A percentile compares a stretch with the other conserved stretches of the same genome.
These are phyloP conservation scores for Cynanchum wilfordii DNA, from an alignment of 257 asterid species.

Conservation along the genomic window DNA sequence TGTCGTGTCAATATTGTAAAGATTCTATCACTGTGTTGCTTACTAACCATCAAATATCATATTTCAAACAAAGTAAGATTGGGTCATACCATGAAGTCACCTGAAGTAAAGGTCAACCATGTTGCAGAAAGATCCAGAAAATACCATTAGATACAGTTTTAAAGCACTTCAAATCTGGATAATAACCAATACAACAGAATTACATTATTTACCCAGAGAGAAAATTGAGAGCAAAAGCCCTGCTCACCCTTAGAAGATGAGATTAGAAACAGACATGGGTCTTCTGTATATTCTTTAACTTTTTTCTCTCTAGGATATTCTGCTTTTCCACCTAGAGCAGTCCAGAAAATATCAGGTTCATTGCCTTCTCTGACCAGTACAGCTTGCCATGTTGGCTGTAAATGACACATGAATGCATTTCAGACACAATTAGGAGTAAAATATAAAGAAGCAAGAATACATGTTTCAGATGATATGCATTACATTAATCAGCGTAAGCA, in stretches of 20 bases:
- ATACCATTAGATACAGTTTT: slow-evolving; percentile 22
- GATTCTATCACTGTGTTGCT: neutral
- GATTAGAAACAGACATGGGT: slow-evolving; percentile 69
- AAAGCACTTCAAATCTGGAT: slow-evolving; percentile 17
- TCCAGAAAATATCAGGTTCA: slow-evolving; percentile 77
- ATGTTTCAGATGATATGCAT: slow-evolving; percentile 7
- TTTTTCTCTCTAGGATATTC: slow-evolving; percentile 60
- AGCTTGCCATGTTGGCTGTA: slow-evolving; percentile 70
- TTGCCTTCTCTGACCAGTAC: slow-evolving; percentile 72
- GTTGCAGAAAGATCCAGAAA: slow-evolving; percentile 21
- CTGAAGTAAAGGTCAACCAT: slow-evolving; percentile 16
- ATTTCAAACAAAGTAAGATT: neutral
- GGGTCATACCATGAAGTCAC: slow-evolving; percentile 25
- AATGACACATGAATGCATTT: neutral
- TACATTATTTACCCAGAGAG: slow-evolving; percentile 16
- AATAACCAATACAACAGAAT: slow-evolving; percentile 10
- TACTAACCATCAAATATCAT: neutral
- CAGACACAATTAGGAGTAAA: neutral
- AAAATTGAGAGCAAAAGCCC: slow-evolving; percentile 5
- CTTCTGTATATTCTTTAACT: slow-evolving; percentile 46
- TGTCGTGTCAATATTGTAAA: neutral
- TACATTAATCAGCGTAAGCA: slow-evolving; percentile 68
- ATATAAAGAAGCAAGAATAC: slow-evolving; percentile 2
- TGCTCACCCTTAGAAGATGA: slow-evolving; percentile 38
- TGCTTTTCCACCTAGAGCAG: slow-evolving; percentile 54